A percentile compares a stretch with the other conserved stretches of the same genome.
These are phyloP conservation scores for Melaleuca quinquenervia DNA, from an alignment of 345 rosid genomes.

Conservation along the genomic window DNA sequence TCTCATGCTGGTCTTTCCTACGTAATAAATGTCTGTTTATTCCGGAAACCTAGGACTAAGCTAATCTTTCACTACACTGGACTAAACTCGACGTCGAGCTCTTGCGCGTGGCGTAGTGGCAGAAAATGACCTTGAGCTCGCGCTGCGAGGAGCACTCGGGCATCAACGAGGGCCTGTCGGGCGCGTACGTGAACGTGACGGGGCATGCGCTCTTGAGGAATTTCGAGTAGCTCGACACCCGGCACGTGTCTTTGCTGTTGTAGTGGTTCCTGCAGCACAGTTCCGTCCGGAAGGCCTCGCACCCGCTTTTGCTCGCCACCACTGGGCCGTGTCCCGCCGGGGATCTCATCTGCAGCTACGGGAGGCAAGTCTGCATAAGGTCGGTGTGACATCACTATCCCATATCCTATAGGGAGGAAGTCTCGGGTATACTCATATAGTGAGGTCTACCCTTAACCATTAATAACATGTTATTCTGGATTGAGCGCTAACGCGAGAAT, in stretches of 20 bases:
- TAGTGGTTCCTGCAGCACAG: constrained; percentile 73
- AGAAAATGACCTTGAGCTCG: constrained; percentile 94
- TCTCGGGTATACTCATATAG: no score
- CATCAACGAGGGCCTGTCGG: constrained; percentile 75
- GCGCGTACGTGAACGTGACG: constrained; percentile 74
- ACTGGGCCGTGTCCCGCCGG: constrained; percentile 43
- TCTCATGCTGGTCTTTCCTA: not conserved
- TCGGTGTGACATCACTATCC: no score
- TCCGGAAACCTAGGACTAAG: not conserved
- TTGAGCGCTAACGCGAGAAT: no score
- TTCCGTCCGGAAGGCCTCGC: constrained; percentile 74
- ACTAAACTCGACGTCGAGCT: not conserved
- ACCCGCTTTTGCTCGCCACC: constrained; percentile 86
- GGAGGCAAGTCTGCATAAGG: constrained; percentile 52
- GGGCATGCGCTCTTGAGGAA: constrained; percentile 89
- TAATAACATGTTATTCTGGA: no score
- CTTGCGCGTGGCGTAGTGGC: constrained; percentile 24
- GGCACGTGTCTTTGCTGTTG: constrained; percentile 71
- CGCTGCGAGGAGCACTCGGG: constrained; percentile 79
- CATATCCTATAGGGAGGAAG: no score
- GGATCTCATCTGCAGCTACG: constrained; percentile 32
- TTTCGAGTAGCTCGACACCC: constrained; percentile 49
- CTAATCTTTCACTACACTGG: not conserved
- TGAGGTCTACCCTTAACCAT: no score
- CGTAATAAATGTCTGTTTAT: not conserved